Evolutionary conservation across 257 asterid genomes (phyloP).

Genomic region (Nicotiana paniculata): DNA sequence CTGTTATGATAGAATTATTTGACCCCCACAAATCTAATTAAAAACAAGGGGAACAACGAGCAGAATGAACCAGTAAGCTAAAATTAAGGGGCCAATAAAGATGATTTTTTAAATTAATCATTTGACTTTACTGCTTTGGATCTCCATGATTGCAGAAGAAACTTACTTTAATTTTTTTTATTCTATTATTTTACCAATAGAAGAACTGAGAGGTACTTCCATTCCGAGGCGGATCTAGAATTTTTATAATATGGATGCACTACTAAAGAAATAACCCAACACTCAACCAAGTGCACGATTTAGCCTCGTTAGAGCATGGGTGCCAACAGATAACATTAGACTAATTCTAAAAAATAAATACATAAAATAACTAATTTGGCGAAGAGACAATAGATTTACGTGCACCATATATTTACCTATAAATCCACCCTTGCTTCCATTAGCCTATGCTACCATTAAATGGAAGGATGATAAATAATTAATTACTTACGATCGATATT

Average conservation of each 20-base stretch:
- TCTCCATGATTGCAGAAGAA: not conserved
- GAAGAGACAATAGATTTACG: too few species aligned
- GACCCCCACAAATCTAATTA: not conserved
- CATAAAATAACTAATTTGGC: too few species aligned
- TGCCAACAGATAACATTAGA: too few species aligned
- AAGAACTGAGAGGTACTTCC: not conserved
- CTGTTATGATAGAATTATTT: not conserved
- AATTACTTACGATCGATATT: not conserved
- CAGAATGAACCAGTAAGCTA: constrained; percentile 8
- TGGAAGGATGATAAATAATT: not conserved
- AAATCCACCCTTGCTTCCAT: not conserved
- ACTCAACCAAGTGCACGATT: too few species aligned
- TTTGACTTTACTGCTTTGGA: not conserved
- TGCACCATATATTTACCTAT: too few species aligned
- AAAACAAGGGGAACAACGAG: not conserved
- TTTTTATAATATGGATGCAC: too few species aligned
- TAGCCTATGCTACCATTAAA: not conserved
- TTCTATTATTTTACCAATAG: not conserved
- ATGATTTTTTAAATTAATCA: not conserved
- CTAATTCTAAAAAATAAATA: too few species aligned
- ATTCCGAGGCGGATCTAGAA: too few species aligned
- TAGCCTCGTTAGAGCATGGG: too few species aligned
- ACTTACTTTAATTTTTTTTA: not conserved
- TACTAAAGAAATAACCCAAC: too few species aligned
- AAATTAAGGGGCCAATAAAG: constrained; percentile 5